phyloP scores from a whole-genome alignment of 805 yeast genomes.

The Saturnispora bothae region DNA sequence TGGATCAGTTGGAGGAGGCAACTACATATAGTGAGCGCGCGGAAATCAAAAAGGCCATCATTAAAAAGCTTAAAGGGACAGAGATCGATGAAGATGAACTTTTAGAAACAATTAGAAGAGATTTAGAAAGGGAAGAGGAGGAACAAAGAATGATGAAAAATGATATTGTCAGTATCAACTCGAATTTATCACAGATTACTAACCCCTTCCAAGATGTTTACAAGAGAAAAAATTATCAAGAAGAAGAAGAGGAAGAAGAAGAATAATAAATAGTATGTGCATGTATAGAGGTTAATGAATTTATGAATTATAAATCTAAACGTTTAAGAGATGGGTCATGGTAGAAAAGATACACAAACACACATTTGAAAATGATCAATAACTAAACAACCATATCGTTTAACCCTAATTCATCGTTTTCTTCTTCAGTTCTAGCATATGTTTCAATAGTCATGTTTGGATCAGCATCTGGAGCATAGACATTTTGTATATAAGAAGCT shows the following conservation, averaged over 20 bases:
- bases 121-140: background rate
- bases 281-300: no score
- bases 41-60: constrained; percentile 1
- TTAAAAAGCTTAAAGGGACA: constrained; percentile 7
- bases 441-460: constrained; percentile 93
- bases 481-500: constrained; percentile 90
- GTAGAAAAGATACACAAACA: background rate
- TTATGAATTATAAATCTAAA: no score
- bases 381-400: constrained; percentile 31
- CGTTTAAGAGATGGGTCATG: no score
- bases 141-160: constrained; percentile 4
- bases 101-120: constrained; percentile 9
- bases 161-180: constrained; percentile 16
- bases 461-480: constrained; percentile 97
- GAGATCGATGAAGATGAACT: constrained; percentile 5
- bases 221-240: constrained; percentile 1
- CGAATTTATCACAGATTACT: constrained; percentile 16
- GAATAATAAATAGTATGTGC: background rate
- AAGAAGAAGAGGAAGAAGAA: background rate
- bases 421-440: constrained; percentile 77
- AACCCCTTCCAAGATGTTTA: constrained; percentile 22
- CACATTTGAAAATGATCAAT: background rate
- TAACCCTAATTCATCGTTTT: constrained; percentile 88
- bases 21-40: constrained; percentile 1
- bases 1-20: constrained; percentile 5